Base-by-base conservation (phyloP, 2,329 filamentous ascomycete species). In the Epicoccum sorghinum region DNA sequence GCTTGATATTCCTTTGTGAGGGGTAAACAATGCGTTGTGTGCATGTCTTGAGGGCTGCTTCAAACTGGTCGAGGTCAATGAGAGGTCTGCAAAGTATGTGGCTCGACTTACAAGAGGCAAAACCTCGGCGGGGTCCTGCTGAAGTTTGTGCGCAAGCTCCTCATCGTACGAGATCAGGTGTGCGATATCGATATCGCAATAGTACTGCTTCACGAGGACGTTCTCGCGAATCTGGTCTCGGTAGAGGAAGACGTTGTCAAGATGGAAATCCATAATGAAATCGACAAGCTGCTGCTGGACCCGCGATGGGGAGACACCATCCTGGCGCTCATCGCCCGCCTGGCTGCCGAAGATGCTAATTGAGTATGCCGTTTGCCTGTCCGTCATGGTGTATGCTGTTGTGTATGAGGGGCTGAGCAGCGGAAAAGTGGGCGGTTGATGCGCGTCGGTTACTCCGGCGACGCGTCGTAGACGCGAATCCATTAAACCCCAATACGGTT, bases 81-180 rank as follows among this genome's bases (percentile, higher is more conserved):
- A 8, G 13, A 10, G 14, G 18, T 32, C 10, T 7, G 3, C 7
- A 29, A 4, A 3, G 14, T 18, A 24, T 9, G 8, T n/a, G 25
- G 18, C 4, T n/a, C 8, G 5, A 69, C 86, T 58, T 79, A 96
- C 93, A 48, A 98, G 80, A 56, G 95, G 93, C 55, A 99, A 95
- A 51, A 96, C 89, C 52, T 98, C 93, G 40, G 89, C 89, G 4
- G 95, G 96, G 71, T 97, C 91, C 43, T 90, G 95, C 18, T 89
- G 90, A 58, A 99, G 82, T 70, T 88, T 87, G 75, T 98, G 91
- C 25, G 93, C 95, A 56, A 99, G 83, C 74, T 97, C 92, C 77
- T 98, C 93, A 70, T 96, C 95, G 78, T 93, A 98, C 58, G 89
- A 95, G 74, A 98, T 98, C 55, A 99, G 80, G 74, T 99, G 93